A percentile compares a stretch with the other conserved stretches of the same genome.
phyloP scores from a whole-genome alignment of 495 filamentous ascomycete species.

The Aspergillus kassunensis region DNA sequence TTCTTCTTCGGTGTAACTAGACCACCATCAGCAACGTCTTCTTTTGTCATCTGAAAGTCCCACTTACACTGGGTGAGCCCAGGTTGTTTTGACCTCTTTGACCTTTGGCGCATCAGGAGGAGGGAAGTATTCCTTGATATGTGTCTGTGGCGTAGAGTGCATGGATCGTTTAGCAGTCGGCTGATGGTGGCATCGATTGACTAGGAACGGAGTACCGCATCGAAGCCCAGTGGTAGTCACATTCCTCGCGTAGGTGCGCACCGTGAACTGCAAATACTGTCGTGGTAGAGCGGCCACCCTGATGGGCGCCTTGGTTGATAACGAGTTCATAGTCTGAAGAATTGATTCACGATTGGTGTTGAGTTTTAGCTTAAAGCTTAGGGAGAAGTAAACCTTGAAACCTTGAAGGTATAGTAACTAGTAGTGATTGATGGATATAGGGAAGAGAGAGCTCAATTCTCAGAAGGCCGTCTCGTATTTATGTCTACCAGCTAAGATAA shows the following conservation, averaged over 20 bases:
- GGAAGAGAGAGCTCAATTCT: background rate
- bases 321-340: conserved; percentile 19
- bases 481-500: background rate
- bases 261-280: conserved; percentile 23
- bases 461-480: background rate
- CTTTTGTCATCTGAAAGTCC: background rate
- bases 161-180: conserved; percentile 29
- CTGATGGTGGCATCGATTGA: conserved; percentile 11
- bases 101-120: conserved; percentile 32
- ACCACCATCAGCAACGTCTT: conserved; percentile 5
- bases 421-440: background rate
- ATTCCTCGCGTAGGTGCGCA: conserved; percentile 25
- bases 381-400: too few relatives aligned
- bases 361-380: too few relatives aligned
- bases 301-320: conserved; percentile 31
- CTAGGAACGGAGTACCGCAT: conserved; percentile 15
- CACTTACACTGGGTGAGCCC: conserved; percentile 44
- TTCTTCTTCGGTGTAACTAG: conserved; percentile 59
- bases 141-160: conserved; percentile 32
- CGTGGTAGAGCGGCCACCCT: conserved; percentile 28
- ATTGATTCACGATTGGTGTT: conserved; percentile 3
- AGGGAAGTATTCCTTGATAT: conserved; percentile 41
- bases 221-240: conserved; percentile 20
- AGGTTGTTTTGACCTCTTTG: conserved; percentile 33
- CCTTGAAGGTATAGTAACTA: background rate